These are phyloP conservation scores for Lentinula edodes DNA, from an alignment of 768 basidiomycete genomes.

Conservation along the genomic window DNA sequence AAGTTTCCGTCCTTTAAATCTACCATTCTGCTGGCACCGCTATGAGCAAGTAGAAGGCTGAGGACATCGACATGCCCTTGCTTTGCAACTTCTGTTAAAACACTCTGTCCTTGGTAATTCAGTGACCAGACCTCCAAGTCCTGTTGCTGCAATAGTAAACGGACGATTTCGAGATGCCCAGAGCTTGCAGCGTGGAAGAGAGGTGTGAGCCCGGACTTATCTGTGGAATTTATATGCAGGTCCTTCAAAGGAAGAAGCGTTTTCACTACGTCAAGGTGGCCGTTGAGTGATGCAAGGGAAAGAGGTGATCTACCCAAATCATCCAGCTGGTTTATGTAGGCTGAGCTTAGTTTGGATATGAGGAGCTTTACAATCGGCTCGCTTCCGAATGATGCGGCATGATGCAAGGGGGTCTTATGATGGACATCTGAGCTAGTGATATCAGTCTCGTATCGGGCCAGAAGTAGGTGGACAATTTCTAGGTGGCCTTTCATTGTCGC, in stretches of 20 bases:
- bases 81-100: neutral
- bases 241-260: neutral
- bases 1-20: neutral
- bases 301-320: neutral
- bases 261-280: neutral
- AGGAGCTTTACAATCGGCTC: neutral
- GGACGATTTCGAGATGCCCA: neutral
- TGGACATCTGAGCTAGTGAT: neutral
- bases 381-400: neutral
- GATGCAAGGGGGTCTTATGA: neutral
- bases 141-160: conserved; percentile 6
- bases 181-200: neutral
- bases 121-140: neutral
- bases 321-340: neutral
- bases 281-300: neutral
- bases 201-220: neutral
- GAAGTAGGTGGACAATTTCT: neutral
- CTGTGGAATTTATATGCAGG: neutral
- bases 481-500: neutral
- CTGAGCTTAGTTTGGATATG: neutral
- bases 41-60: neutral
- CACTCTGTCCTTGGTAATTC: neutral
- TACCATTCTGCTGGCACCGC: neutral
- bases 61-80: neutral
- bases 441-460: neutral